These are phyloP conservation scores for Dactylonectria estremocensis DNA, from an alignment of 2,329 filamentous ascomycete species.

Conservation along the genomic window DNA sequence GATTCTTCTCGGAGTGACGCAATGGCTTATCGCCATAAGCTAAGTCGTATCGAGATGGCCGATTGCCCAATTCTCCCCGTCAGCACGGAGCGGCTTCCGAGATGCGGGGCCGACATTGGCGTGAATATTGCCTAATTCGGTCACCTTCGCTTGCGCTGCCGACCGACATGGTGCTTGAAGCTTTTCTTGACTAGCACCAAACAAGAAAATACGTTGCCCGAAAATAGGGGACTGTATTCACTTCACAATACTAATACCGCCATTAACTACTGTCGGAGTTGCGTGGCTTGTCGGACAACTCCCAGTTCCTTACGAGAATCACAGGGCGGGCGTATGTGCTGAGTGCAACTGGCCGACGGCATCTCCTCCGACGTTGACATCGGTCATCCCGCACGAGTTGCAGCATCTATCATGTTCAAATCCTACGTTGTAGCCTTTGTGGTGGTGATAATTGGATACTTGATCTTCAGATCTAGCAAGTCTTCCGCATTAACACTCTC, in stretches of 20 bases:
- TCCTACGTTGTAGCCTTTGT: neutral
- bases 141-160: too few relatives aligned
- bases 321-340: too few relatives aligned
- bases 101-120: conserved; percentile 8
- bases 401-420: neutral
- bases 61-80: conserved; percentile 17
- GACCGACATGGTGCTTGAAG: neutral
- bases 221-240: neutral
- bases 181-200: neutral
- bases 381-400: too few relatives aligned
- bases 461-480: neutral
- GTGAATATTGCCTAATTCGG: neutral
- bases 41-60: conserved; percentile 22
- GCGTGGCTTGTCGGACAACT: neutral
- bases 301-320: neutral
- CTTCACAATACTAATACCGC: neutral
- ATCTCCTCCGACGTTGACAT: too few relatives aligned
- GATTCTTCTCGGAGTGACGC: neutral
- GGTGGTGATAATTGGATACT: neutral
- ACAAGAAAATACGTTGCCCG: neutral
- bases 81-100: conserved; percentile 5
- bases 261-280: too few relatives aligned
- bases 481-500: neutral
- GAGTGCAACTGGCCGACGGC: neutral
- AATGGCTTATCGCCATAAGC: neutral